Evolutionary conservation across 2,329 filamentous ascomycete genomes (phyloP).

Genomic region (Alternaria postmessia): DNA sequence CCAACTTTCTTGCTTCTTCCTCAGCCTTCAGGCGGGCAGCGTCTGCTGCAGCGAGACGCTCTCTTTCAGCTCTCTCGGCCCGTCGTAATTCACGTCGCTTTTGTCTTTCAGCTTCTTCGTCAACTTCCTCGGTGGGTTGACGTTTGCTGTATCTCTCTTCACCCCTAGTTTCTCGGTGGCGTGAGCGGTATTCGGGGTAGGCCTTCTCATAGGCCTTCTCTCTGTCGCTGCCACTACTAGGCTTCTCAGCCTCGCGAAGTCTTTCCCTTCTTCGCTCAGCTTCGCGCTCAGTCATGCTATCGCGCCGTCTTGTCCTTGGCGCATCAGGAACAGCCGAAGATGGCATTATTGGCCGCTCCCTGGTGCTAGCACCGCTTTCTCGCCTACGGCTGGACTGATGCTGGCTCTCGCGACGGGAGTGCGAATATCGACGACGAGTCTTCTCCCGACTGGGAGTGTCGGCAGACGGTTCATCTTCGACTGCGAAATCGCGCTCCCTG

Average conservation of each 20-base stretch:
- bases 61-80: constrained; percentile 41
- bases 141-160: constrained; percentile 43
- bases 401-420: constrained; percentile 38
- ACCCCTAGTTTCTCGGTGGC: constrained; percentile 36
- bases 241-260: constrained; percentile 30
- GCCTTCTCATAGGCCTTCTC: constrained; percentile 35
- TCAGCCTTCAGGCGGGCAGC: constrained; percentile 31
- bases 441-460: constrained; percentile 37
- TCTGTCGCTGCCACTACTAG: constrained; percentile 36
- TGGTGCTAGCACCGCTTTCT: constrained; percentile 42
- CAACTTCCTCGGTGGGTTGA: constrained; percentile 32
- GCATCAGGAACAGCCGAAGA: constrained; percentile 24
- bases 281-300: constrained; percentile 46
- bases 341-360: constrained; percentile 35
- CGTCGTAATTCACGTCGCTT: constrained; percentile 41
- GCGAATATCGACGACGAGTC: constrained; percentile 40
- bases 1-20: constrained; percentile 34
- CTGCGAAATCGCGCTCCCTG: constrained; percentile 38
- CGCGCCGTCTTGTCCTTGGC: constrained; percentile 38
- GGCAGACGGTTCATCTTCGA: constrained; percentile 31
- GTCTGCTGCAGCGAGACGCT: constrained; percentile 37
- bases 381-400: constrained; percentile 39
- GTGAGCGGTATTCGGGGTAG: constrained; percentile 39
- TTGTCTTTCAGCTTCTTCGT: constrained; percentile 37
- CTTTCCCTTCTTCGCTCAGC: constrained; percentile 29